A percentile compares a stretch with the other conserved stretches of the same genome.
Evolutionary conservation across 2,329 filamentous ascomycete genomes (phyloP).

Genomic region (Fusarium buharicum): DNA sequence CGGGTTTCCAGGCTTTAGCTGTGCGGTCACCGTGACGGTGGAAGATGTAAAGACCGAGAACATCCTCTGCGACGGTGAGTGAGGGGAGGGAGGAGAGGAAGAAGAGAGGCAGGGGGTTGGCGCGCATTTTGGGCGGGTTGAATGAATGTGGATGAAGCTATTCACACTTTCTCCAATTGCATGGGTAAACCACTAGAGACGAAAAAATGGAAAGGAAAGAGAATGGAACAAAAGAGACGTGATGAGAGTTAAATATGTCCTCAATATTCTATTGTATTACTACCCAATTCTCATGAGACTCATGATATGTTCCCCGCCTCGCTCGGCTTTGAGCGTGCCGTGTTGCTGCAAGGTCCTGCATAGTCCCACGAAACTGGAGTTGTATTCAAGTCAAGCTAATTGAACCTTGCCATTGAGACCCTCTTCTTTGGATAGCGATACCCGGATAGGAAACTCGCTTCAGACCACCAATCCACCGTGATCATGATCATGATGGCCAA

Average conservation of each 20-base stretch:
- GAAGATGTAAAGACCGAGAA: constrained; percentile 87
- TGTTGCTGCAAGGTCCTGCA: constrained; percentile 15
- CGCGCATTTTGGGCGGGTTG: constrained; percentile 49
- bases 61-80: constrained; percentile 66
- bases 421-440: constrained; percentile 14
- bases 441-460: constrained; percentile 17
- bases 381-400: too few species aligned
- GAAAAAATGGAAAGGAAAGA: background rate
- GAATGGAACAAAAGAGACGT: background rate
- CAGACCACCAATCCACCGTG: constrained; percentile 2
- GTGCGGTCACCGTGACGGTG: constrained; percentile 91
- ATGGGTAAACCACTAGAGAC: background rate
- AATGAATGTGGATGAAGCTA: constrained; percentile 16
- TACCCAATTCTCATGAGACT: background rate
- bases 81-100: constrained; percentile 53
- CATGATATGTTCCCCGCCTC: constrained; percentile 17
- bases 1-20: constrained; percentile 76
- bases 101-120: constrained; percentile 53
- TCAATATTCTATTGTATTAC: constrained; percentile 1
- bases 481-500: constrained; percentile 1
- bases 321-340: constrained; percentile 34
- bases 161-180: constrained; percentile 9
- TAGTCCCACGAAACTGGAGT: constrained; percentile 2
- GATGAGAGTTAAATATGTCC: background rate
- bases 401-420: background rate